Evolutionary conservation across 1,284 basidiomycete genomes (phyloP), one percentile per base, ranked within the genome.

Genomic region (Leucoagaricus sp.): DNA sequence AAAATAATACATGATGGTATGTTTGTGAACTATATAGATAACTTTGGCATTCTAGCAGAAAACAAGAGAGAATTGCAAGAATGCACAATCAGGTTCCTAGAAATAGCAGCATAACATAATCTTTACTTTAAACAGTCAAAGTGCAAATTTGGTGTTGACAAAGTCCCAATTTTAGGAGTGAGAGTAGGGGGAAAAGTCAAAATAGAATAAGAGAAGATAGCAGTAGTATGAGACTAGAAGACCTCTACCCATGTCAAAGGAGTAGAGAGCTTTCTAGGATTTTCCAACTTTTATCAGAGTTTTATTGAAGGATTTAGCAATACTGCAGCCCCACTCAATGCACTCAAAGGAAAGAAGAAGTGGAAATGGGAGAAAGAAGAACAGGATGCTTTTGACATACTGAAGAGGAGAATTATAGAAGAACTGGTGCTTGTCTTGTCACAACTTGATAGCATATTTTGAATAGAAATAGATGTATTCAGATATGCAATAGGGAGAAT

Each of bases 221-320:
- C 41, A 17, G 63, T 55, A 47, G 36, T n/a, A n/a, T n/a, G n/a
- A n/a, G n/a, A n/a, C n/a, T n/a, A n/a, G n/a, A n/a, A n/a, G n/a
- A n/a, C n/a, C n/a, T n/a, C n/a, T n/a, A n/a, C n/a, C 49, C 44
- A 58, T n/a, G 21, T 34, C 17, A 67, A 64, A 44, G 60, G 66
- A 42, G 41, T 69, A 0, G 15, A 49, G n/a, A 3, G 17, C 4
- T 49, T 49, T 12, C 13, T 49, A 1, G 21, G 31, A 1, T 49
- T 49, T 25, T 31, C n/a, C 17, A 49, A 49, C 19, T 49, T 49
- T 12, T 49, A 49, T 13, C 59, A 73, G 1, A 57, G 64, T 10
- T 82, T 81, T 58, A 74, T 82, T n/a, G 19, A 62, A 17, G 58
- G 67, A 1, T 82, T 69, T 58, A 53, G 63, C 2, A 41, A 64